Evolutionary conservation across 83 land plant species (phyloP), one percentile per base, ranked within the genome.

Genomic region (Picea abies): DNA sequence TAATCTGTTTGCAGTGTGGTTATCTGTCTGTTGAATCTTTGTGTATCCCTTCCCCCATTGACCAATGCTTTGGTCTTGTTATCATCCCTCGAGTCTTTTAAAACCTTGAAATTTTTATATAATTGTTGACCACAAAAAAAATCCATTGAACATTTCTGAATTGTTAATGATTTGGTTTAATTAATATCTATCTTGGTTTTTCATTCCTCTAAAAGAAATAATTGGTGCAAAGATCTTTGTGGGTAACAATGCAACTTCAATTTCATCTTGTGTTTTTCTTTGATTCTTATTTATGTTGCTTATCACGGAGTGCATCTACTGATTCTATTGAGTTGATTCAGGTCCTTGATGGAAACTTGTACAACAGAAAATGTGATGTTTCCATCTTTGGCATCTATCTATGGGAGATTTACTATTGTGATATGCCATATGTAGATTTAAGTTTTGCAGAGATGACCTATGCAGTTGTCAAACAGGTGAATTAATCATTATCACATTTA

Each of bases 371-470:
- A 89, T 97, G 99, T 83, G 99, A 97, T 84, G 99, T 35, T 35
- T 35, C 2, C 37, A 35, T 2, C 37, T 35, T 35, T 35, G 37
- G 37, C 37, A 35, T 35, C 94, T 12, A 4, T 35, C 37, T 97
- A 62, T 97, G 99, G 99, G 99, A 97, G 83, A 92, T 89, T 32
- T 97, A 97, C 81, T 97, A 96, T 84, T 97, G 98, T 86, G 99
- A 97, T 85, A 97, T 97, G 99, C 99, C 99, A 44, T 97, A 94
- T 87, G 88, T 94, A 23, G 93, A 92, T 69, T 93, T 95, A 39
- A 95, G 91, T 70, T 95, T 97, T 87, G 91, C 98, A 3, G 99
- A 97, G 75, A 88, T 97, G 87, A 95, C 99, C 61, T 92, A 93
- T 67, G 96, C 96, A 62, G 96, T 97, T 84, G 99, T 97, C 14